Evolutionary conservation across 2,329 filamentous ascomycete species (phyloP).

Genomic region (Diplocarpon rosae): DNA sequence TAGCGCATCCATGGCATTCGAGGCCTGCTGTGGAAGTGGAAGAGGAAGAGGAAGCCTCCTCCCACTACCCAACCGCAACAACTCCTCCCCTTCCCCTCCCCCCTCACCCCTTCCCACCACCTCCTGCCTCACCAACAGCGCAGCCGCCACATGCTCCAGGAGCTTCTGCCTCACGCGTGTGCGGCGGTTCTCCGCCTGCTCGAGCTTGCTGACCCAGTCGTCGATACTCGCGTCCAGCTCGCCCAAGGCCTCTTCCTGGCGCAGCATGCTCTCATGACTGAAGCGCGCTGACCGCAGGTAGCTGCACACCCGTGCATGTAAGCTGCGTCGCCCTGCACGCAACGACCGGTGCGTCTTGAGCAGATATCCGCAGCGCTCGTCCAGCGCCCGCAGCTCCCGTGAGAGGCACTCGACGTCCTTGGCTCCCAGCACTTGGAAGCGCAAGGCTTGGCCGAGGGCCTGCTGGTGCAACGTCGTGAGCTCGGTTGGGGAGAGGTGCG

Average conservation of each 20-base stretch:
- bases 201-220: constrained; percentile 71
- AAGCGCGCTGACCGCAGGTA: constrained; percentile 66
- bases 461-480: constrained; percentile 44
- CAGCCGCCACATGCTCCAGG: constrained; percentile 69
- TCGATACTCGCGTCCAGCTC: constrained; percentile 71
- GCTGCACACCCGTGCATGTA: constrained; percentile 66
- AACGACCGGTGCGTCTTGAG: constrained; percentile 67
- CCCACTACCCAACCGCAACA: constrained; percentile 22
- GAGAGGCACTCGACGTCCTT: constrained; percentile 56
- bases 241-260: constrained; percentile 68
- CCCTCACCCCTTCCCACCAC: no score
- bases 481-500: constrained; percentile 38
- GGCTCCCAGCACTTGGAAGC: constrained; percentile 52
- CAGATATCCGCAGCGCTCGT: constrained; percentile 68
- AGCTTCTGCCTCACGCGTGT: constrained; percentile 68
- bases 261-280: constrained; percentile 63
- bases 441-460: constrained; percentile 48
- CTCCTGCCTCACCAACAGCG: constrained; percentile 22
- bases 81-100: constrained; percentile 26
- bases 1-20: neutral
- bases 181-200: constrained; percentile 67
- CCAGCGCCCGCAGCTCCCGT: constrained; percentile 62
- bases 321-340: constrained; percentile 62
- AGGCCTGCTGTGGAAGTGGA: no score
- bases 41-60: no score